Conservation (phyloP, 495 filamentous ascomycete genomes). For the Cairneyella variabilis region DNA sequence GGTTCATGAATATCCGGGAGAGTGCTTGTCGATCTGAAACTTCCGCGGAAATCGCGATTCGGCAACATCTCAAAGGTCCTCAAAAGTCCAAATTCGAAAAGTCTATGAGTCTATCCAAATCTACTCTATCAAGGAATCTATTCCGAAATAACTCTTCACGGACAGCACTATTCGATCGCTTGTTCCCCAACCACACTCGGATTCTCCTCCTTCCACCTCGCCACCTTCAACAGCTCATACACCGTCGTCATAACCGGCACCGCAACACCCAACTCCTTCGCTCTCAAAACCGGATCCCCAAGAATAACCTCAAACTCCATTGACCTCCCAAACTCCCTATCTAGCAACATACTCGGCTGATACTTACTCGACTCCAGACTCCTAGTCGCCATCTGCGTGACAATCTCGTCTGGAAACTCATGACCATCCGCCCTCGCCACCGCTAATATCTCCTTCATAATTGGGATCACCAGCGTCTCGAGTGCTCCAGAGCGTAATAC, state of each 20-base stretch:
- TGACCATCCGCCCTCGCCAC: conserved; percentile 25
- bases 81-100: too few relatives aligned
- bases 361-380: conserved; percentile 41
- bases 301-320: conserved; percentile 54
- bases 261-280: conserved; percentile 41
- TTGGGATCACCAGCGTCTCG: not conserved
- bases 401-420: conserved; percentile 45
- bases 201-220: conserved; percentile 27
- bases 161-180: too few relatives aligned
- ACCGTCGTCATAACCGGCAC: conserved; percentile 40
- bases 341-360: conserved; percentile 50
- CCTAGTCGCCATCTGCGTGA: conserved; percentile 39
- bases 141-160: too few relatives aligned
- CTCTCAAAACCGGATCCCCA: conserved; percentile 41
- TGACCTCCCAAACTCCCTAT: conserved; percentile 37
- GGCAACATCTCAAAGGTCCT: too few relatives aligned
- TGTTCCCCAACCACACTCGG: not conserved
- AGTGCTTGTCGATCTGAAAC: too few relatives aligned
- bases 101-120: too few relatives aligned
- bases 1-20: too few relatives aligned
- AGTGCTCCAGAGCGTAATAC: conserved; percentile 17
- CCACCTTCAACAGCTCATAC: conserved; percentile 35
- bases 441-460: conserved; percentile 4
- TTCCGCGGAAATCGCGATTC: too few relatives aligned
- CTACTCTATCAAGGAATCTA: too few relatives aligned